phyloP scores from a whole-genome alignment of 495 filamentous ascomycete species.

The Aspergillus biplanus region DNA sequence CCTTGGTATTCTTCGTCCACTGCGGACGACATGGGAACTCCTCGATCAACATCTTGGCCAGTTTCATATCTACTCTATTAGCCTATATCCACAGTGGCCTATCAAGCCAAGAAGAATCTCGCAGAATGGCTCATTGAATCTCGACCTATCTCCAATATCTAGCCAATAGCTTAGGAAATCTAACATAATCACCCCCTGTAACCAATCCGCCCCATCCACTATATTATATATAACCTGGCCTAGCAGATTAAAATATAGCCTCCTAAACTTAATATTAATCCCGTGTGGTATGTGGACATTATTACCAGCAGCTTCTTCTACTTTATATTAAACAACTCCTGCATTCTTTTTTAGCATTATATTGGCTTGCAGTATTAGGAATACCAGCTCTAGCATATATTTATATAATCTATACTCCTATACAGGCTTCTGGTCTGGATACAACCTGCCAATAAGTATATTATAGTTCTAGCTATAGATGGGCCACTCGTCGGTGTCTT shows the following conservation, averaged over 20 bases:
- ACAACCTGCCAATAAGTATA: constrained; percentile 19
- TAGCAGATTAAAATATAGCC: constrained; percentile 20
- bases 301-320: constrained; percentile 11
- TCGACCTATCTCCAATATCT: constrained; percentile 7
- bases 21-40: constrained; percentile 23
- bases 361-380: constrained; percentile 17
- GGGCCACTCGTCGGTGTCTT: constrained; percentile 13
- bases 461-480: constrained; percentile 23
- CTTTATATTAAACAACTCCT: constrained; percentile 18
- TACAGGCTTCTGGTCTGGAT: constrained; percentile 22
- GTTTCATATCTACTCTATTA: constrained; percentile 5
- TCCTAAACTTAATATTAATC: constrained; percentile 23
- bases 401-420: constrained; percentile 19
- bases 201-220: constrained; percentile 21
- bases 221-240: constrained; percentile 22
- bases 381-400: constrained; percentile 19
- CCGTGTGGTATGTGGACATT: constrained; percentile 21
- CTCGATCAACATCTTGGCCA: constrained; percentile 12
- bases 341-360: constrained; percentile 9
- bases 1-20: constrained; percentile 22
- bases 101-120: not conserved
- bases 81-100: too few species aligned
- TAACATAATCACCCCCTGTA: constrained; percentile 22
- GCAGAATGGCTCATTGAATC: constrained; percentile 22
- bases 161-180: constrained; percentile 20